Evolutionary conservation across 257 asterid species (phyloP).

Genomic region (Ilex aquifolium): DNA sequence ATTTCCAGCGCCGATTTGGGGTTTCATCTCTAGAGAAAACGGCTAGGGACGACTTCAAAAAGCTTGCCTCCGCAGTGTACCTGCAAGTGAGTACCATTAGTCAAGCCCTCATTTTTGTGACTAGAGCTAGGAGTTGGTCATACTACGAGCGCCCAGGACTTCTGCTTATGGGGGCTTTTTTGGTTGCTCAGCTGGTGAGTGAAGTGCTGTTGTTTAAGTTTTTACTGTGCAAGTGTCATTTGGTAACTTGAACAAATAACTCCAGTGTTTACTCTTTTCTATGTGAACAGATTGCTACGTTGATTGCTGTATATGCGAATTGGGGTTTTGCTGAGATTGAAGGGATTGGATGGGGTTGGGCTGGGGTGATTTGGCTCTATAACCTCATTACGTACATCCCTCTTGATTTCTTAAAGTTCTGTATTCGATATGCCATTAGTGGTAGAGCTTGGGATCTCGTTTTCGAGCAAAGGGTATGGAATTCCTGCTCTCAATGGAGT

Average conservation of each 20-base stretch:
- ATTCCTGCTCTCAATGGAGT: not conserved
- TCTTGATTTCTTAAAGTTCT: not conserved
- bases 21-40: not conserved
- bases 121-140: not conserved
- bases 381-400: not conserved
- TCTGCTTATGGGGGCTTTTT: not conserved
- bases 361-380: not conserved
- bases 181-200: not conserved
- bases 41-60: not conserved
- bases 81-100: constrained; percentile 1
- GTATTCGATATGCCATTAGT: not conserved
- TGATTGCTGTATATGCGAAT: no score
- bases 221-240: no score
- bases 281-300: no score
- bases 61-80: constrained; percentile 1
- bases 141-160: not conserved
- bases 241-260: no score
- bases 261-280: no score
- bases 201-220: not conserved
- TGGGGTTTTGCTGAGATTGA: no score
- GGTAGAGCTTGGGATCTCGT: not conserved
- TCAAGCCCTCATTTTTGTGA: constrained; percentile 1
- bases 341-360: no score
- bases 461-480: constrained; percentile 20
- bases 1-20: not conserved